Base-by-base conservation (phyloP, 495 filamentous ascomycete species). In the Penicillium bovifimosum region DNA sequence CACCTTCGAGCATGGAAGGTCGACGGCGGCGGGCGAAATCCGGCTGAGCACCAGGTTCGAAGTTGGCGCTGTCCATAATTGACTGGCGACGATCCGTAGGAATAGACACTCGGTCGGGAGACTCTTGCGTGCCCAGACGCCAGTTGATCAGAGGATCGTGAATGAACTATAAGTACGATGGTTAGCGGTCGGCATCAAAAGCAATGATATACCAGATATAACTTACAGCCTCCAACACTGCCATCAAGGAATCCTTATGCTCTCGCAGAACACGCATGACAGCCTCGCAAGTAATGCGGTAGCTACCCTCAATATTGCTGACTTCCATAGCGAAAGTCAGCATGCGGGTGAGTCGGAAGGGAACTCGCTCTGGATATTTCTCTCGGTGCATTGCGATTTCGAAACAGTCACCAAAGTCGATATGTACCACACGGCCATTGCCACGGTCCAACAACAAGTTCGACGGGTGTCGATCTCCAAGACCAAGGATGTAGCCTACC, bases 241-340 rank as follows among this genome's bases (percentile, higher is more conserved):
- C 93, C 93, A 97, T 96, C 42, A 99, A 76, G 8, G 89, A 95
- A 68, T 99, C 93, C 66, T 99, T 97, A 70, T 97, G 97, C 52
- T 91, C 91, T 6, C 93, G 76, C 58, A 99, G 75, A 6, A 99
- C 91, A 47, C 95, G 83, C 93, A 99, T 99, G 28, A 97, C 95
- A 56, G 95, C 90, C 67, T 99, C 95, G 58, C 90, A 97, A 9
- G 92, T 96, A 43, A 93, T 96, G 18, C 95, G 84, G 76, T 95
- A 99, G 72, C 88, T 95, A 61, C 93, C 93, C 64, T 97, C 93
- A 46, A 99, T 96, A 64, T 99, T 99, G 76, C 89, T 95, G 28
- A 97, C 91, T 71, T 99, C 93, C 93, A 99, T 99, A 5, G 95
- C 93, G 62, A 95, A 97, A 0, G 93, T 99, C 67, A 99, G 80